These are phyloP conservation scores for Phallus indusiatus DNA, from an alignment of 768 basidiomycete species.

Conservation along the genomic window DNA sequence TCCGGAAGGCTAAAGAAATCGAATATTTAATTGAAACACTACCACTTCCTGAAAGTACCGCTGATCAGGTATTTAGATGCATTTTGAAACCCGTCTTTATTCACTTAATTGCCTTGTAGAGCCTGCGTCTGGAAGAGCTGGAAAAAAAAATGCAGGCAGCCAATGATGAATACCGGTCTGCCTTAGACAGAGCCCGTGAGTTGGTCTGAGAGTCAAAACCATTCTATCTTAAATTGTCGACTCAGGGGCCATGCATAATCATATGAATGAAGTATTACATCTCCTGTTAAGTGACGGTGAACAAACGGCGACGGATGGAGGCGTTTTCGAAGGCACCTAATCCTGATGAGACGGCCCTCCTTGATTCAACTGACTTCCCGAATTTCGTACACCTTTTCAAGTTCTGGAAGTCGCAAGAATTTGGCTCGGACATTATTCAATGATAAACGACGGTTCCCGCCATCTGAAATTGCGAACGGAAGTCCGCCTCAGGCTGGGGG, in stretches of 20 bases:
- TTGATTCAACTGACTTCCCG: no score
- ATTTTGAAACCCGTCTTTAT: neutral
- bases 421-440: no score
- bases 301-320: neutral
- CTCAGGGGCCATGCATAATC: constrained; percentile 48
- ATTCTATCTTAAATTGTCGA: neutral
- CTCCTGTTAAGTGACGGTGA: constrained; percentile 50
- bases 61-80: constrained; percentile 46
- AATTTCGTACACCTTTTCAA: no score
- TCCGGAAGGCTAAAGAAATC: constrained; percentile 83
- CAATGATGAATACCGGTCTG: constrained; percentile 66
- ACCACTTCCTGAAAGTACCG: constrained; percentile 71
- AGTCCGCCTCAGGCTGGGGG: no score
- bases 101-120: constrained; percentile 30
- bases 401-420: no score
- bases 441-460: no score
- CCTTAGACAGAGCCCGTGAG: constrained; percentile 71
- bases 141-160: constrained; percentile 64
- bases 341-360: no score
- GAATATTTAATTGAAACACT: constrained; percentile 75
- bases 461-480: no score
- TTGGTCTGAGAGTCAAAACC: constrained; percentile 11
- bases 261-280: constrained; percentile 49
- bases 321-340: neutral
- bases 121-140: constrained; percentile 52